Conservation (phyloP, 2,329 filamentous ascomycete genomes). For the Trichophyton benhamiae region DNA sequence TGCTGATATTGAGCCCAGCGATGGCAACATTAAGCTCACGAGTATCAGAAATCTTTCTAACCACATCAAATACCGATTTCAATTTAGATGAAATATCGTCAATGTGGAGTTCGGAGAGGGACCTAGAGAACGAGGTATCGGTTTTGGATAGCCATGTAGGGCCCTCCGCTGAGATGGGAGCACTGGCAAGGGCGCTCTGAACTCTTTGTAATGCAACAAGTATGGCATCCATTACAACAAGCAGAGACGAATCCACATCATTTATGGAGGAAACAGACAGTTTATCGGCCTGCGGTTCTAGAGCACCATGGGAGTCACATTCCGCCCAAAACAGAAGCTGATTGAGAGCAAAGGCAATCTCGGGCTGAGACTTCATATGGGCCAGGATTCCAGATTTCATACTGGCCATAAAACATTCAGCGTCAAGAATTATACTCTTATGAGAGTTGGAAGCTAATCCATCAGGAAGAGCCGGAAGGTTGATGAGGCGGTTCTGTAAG, state of each 20-base stretch:
- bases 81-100: slow-evolving; percentile 41
- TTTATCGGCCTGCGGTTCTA: not conserved
- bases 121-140: slow-evolving; percentile 40
- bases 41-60: slow-evolving; percentile 35
- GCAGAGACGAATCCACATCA: slow-evolving; percentile 46
- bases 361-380: slow-evolving; percentile 40
- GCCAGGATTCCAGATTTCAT: slow-evolving; percentile 33
- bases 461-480: slow-evolving; percentile 40
- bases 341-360: slow-evolving; percentile 51
- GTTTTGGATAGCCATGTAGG: slow-evolving; percentile 50
- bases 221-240: slow-evolving; percentile 58
- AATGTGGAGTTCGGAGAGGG: slow-evolving; percentile 49
- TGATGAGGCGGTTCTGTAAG: slow-evolving; percentile 32
- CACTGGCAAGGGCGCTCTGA: slow-evolving; percentile 42
- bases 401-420: slow-evolving; percentile 19
- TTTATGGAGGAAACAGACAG: slow-evolving; percentile 21
- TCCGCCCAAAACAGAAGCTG: slow-evolving; percentile 56
- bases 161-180: slow-evolving; percentile 50
- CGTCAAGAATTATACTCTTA: slow-evolving; percentile 20
- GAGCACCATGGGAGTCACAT: slow-evolving; percentile 17
- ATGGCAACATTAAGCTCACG: slow-evolving; percentile 36
- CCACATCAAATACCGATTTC: slow-evolving; percentile 32
- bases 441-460: slow-evolving; percentile 33
- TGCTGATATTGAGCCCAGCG: slow-evolving; percentile 48
- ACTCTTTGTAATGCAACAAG: slow-evolving; percentile 69